phyloP scores from a whole-genome alignment of 2,329 filamentous ascomycete genomes.

The Grosmannia penicillata region DNA sequence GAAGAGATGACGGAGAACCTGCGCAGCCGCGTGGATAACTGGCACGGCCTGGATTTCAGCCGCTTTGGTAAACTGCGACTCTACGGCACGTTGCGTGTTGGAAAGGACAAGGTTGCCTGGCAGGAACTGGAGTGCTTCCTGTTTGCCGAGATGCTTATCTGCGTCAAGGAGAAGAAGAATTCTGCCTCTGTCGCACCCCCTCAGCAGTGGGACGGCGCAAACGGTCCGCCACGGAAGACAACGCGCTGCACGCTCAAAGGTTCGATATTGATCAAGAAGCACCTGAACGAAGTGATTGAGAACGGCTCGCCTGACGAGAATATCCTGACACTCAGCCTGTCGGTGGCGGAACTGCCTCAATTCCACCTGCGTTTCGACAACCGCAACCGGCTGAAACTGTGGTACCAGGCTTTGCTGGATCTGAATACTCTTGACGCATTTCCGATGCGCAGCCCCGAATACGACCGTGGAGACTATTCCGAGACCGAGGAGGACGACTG shows the following conservation, averaged over 20 bases:
- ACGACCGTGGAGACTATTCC: conserved; percentile 61
- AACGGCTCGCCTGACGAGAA: conserved; percentile 58
- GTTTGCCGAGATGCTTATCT: conserved; percentile 98
- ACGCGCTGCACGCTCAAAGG: conserved; percentile 84
- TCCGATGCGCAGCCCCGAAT: conserved; percentile 55
- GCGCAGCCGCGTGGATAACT: conserved; percentile 84
- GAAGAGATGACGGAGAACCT: conserved; percentile 79
- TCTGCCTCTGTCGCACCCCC: conserved; percentile 15
- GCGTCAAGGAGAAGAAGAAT: conserved; percentile 90
- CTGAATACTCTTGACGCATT: conserved; percentile 57
- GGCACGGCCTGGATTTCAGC: conserved; percentile 89
- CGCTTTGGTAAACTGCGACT: conserved; percentile 86
- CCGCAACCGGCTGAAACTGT: conserved; percentile 70
- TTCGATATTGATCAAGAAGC: conserved; percentile 96
- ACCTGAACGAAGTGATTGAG: conserved; percentile 77
- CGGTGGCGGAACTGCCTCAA: conserved; percentile 79
- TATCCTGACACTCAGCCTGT: conserved; percentile 76
- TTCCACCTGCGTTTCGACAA: conserved; percentile 88
- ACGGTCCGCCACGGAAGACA: conserved; percentile 38
- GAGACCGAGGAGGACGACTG: conserved; percentile 83
- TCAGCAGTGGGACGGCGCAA: conserved; percentile 44
- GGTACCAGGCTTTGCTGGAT: conserved; percentile 77
- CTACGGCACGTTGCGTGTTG: conserved; percentile 80
- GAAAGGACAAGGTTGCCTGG: conserved; percentile 93
- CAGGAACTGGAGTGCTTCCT: conserved; percentile 95